A percentile compares a stretch with the other conserved stretches of the same genome.
Conservation (phyloP, 177 flowering plant species). For the Vitis hybrid region DNA sequence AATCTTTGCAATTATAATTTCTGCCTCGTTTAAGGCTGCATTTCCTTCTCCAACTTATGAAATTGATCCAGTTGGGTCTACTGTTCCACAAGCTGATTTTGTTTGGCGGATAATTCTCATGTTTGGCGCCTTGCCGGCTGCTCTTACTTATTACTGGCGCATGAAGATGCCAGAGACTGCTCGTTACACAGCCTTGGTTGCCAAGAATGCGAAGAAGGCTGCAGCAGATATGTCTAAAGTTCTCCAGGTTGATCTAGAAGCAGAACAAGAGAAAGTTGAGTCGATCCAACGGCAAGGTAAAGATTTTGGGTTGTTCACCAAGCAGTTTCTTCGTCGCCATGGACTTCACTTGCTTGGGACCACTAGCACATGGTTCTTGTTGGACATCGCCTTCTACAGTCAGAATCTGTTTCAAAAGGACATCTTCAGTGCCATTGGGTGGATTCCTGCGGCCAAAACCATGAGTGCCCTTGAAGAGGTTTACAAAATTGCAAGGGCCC, state of each 20-base stretch:
- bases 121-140: conserved; percentile 33
- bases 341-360: conserved; percentile 36
- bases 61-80: conserved; percentile 2
- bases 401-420: conserved; percentile 37
- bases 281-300: neutral
- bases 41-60: conserved; percentile 22
- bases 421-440: conserved; percentile 31
- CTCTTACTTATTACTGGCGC: conserved; percentile 32
- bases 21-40: conserved; percentile 21
- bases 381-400: too few species aligned
- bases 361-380: neutral
- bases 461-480: conserved; percentile 38
- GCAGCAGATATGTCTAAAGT: conserved; percentile 36
- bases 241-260: conserved; percentile 26
- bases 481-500: conserved; percentile 28
- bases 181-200: conserved; percentile 34
- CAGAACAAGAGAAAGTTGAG: conserved; percentile 19
- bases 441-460: conserved; percentile 30
- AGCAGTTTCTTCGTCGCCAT: conserved; percentile 23
- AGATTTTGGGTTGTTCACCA: conserved; percentile 18
- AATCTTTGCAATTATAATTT: conserved; percentile 25
- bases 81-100: conserved; percentile 29
- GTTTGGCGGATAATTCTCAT: conserved; percentile 27
- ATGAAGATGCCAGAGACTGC: conserved; percentile 42
- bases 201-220: conserved; percentile 34